Conservation (phyloP, 441 rosid genomes). For the Isatis lusitanica region DNA sequence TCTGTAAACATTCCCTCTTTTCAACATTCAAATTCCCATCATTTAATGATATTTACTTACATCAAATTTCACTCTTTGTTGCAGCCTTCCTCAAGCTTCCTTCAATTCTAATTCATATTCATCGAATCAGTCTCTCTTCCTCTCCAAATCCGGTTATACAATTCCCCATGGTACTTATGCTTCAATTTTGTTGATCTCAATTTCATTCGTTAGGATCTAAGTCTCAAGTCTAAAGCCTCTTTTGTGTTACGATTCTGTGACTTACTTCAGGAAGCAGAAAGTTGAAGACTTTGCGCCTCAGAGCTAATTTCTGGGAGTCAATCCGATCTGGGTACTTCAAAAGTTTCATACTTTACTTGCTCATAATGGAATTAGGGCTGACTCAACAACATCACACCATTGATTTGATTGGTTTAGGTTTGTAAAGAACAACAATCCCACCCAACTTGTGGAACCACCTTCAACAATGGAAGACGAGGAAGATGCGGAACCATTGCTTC, state of each 20-base stretch:
- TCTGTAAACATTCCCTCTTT: constrained; percentile 10
- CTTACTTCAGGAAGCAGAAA: constrained; percentile 58
- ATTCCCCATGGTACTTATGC: constrained; percentile 24
- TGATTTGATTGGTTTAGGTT: constrained; percentile 44
- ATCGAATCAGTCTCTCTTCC: constrained; percentile 40
- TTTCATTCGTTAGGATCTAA: not conserved
- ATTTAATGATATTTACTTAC: not conserved
- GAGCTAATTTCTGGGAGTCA: constrained; percentile 79
- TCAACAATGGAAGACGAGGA: constrained; percentile 43
- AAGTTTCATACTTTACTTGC: constrained; percentile 17
- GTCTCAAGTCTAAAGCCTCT: not conserved
- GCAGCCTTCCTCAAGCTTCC: constrained; percentile 50
- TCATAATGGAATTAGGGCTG: not conserved
- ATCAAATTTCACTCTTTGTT: constrained; percentile 7
- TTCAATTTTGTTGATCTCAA: not conserved
- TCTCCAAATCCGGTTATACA: constrained; percentile 25
- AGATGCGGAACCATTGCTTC: constrained; percentile 60
- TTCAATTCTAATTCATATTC: constrained; percentile 37
- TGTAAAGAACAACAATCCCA: constrained; percentile 51
- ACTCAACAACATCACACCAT: constrained; percentile 6
- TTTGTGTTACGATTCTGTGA: constrained; percentile 1
- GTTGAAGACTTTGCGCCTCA: constrained; percentile 54
- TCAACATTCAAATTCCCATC: not conserved
- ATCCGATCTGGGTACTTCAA: constrained; percentile 71
- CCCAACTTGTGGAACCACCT: constrained; percentile 75